A percentile compares a stretch with the other conserved stretches of the same genome.
phyloP scores from a whole-genome alignment of 495 filamentous ascomycete genomes.

The Penicillium coprophilum region DNA sequence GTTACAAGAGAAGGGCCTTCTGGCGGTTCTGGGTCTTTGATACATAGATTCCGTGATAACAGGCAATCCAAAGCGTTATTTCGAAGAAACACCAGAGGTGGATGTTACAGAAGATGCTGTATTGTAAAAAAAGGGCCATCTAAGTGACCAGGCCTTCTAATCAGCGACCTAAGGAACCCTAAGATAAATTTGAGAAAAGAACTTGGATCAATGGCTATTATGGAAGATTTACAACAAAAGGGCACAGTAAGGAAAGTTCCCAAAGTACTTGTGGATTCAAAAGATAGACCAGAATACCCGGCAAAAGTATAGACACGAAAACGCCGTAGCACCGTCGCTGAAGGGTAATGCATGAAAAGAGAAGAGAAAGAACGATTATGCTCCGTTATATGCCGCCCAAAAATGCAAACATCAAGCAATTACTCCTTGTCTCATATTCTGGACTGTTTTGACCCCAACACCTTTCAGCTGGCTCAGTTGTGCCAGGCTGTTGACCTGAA shows the following conservation, averaged over 20 bases:
- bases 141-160: not conserved
- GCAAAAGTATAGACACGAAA: slow-evolving; percentile 16
- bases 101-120: not conserved
- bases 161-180: not conserved
- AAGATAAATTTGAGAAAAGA: not conserved
- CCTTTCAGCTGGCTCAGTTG: slow-evolving; percentile 52
- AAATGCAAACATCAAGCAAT: slow-evolving; percentile 33
- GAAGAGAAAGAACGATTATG: slow-evolving; percentile 14
- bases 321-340: slow-evolving; percentile 45
- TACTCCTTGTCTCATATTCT: slow-evolving; percentile 54
- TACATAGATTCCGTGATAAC: too few relatives aligned
- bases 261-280: not conserved
- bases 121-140: not conserved
- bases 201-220: not conserved
- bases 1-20: slow-evolving; percentile 19
- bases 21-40: slow-evolving; percentile 9
- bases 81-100: not conserved
- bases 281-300: slow-evolving; percentile 7
- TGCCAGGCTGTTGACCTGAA: slow-evolving; percentile 42
- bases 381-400: slow-evolving; percentile 19
- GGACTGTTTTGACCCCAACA: slow-evolving; percentile 52
- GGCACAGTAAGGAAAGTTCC: not conserved
- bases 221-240: not conserved
- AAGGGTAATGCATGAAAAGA: slow-evolving; percentile 31
- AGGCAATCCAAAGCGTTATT: too few relatives aligned